These are phyloP conservation scores for Heliophila coronopifolia DNA, from an alignment of 441 rosid species.

Conservation along the genomic window DNA sequence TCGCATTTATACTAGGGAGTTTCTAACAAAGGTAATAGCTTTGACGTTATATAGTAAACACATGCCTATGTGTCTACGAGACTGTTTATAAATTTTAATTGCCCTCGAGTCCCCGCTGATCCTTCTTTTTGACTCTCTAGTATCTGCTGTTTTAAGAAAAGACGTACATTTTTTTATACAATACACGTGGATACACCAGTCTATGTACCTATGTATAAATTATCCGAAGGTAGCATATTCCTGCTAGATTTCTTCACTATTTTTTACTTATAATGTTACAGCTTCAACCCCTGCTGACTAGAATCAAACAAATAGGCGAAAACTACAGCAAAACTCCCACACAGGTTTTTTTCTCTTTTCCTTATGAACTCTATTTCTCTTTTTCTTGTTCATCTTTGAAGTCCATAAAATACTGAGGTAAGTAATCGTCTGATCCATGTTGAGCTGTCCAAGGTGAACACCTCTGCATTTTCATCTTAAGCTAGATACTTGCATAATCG, in stretches of 20 bases:
- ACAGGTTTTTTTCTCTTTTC: constrained; percentile 48
- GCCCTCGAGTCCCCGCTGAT: neutral
- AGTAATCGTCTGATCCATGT: neutral
- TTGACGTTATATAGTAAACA: neutral
- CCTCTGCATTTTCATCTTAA: neutral
- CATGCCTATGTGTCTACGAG: neutral
- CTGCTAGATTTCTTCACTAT: constrained; percentile 10
- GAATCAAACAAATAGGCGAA: constrained; percentile 64
- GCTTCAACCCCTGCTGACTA: constrained; percentile 74
- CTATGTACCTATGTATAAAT: neutral
- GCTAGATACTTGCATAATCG: neutral
- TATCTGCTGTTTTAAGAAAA: constrained; percentile 1
- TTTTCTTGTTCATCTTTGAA: neutral
- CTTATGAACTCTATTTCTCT: neutral
- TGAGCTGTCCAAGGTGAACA: constrained; percentile 8
- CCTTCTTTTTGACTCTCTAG: neutral
- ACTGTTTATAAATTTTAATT: constrained; percentile 6
- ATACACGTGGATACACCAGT: neutral
- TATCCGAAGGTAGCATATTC: neutral
- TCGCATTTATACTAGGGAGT: constrained; percentile 66
- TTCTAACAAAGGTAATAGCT: constrained; percentile 51
- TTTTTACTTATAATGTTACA: constrained; percentile 29
- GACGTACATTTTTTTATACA: neutral
- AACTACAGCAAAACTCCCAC: constrained; percentile 60
- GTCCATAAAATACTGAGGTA: too few relatives aligned